Evolutionary conservation across 768 basidiomycete genomes (phyloP), one percentile per base, ranked within the genome.

Genomic region (Tricholoma flavovirens): DNA sequence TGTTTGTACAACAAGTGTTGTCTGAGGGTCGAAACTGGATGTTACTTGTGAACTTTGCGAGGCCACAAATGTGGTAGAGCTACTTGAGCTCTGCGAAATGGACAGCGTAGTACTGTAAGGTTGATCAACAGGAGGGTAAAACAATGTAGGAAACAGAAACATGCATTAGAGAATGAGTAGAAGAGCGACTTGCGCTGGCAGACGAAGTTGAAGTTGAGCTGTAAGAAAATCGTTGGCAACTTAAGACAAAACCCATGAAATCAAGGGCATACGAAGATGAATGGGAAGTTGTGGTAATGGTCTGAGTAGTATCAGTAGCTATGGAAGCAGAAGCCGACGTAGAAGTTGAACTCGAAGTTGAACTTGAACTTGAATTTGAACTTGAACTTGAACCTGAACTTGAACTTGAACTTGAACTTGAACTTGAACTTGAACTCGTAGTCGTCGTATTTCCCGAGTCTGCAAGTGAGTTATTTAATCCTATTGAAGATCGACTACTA

Each of bases 1-100:
- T 29, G 51, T 40, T 48, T 49, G 55, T 5, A 38, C 4, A 22
- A 54, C 24, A 17, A 53, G 15, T 24, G 57, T 62, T 30, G 60
- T 63, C 46, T 5, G 4, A 21, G 58, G 32, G 22, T 17, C 36
- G 9, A 51, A 55, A 21, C 56, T 52, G 10, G 36, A 40, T 17
- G 45, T 17, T 11, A 19, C 24, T 10, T 42, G 42, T 51, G 55
- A 17, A 32, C 29, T 57, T 24, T 22, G 19, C 24, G 50, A 26
- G 50, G 33, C 42, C 32, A 51, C 2, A 43, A 29, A 17, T 22
- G 35, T 53, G 29, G 53, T 15, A 26, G 40, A n/a, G 12, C 11
- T 40, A 21, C 15, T 30, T 11, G 52, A 5, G 52, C 9, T 53
- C 15, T 7, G 17, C 8, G 46, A 49, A 1, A 15, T 6, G n/a